These are phyloP conservation scores for Tricladium varicosporioides DNA, from an alignment of 2,329 filamentous ascomycete genomes.

Conservation along the genomic window DNA sequence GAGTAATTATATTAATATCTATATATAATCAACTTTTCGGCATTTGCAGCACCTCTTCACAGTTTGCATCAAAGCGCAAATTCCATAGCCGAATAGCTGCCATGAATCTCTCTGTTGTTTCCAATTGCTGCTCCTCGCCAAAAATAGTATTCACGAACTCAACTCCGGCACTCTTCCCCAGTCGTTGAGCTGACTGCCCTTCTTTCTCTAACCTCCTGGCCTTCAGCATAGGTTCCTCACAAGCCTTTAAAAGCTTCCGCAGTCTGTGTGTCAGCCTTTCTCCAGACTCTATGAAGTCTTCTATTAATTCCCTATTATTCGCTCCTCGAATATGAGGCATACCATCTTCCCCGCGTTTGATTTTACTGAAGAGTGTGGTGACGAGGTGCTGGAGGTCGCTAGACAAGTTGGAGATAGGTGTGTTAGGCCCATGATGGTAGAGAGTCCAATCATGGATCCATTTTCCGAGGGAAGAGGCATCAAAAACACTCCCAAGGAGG, in stretches of 20 bases:
- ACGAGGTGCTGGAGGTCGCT: background rate
- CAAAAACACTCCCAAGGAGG: background rate
- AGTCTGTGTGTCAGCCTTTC: background rate
- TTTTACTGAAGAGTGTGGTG: background rate
- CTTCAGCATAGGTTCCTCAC: background rate
- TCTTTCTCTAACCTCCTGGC: background rate
- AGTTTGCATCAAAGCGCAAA: constrained; percentile 93
- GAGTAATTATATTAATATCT: too few relatives aligned
- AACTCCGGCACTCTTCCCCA: background rate
- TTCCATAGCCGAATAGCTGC: constrained; percentile 59
- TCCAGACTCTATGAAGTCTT: background rate
- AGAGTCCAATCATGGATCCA: background rate
- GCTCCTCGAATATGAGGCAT: background rate
- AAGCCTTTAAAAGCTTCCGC: background rate
- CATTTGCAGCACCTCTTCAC: background rate
- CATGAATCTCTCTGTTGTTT: background rate
- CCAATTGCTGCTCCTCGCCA: background rate
- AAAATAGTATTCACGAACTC: background rate
- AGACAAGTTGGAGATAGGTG: background rate
- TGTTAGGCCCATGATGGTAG: background rate
- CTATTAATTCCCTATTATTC: background rate
- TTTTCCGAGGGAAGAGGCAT: background rate
- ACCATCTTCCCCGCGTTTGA: background rate
- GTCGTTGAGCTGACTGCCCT: background rate
- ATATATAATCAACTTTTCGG: too few relatives aligned